Evolutionary conservation across 2,329 filamentous ascomycete genomes (phyloP).

Genomic region (Periconia macrospinosa): DNA sequence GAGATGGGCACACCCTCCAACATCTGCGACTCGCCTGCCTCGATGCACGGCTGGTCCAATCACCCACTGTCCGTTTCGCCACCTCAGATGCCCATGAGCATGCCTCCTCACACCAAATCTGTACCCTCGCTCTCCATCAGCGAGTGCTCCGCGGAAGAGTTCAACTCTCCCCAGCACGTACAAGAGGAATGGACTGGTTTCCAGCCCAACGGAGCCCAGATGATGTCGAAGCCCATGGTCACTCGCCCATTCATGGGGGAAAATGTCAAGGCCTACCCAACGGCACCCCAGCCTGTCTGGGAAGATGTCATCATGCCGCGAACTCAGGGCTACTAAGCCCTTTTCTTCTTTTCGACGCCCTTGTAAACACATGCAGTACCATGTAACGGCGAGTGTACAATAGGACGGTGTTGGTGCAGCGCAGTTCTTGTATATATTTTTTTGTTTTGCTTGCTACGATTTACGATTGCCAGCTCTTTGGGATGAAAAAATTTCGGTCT

Average conservation of each 20-base stretch:
- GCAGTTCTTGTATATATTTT: slow-evolving; percentile 26
- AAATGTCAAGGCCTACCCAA: slow-evolving; percentile 34
- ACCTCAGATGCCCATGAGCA: slow-evolving; percentile 12
- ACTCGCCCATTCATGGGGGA: slow-evolving; percentile 46
- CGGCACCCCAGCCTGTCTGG: slow-evolving; percentile 24
- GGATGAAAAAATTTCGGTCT: neutral
- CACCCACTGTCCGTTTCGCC: slow-evolving; percentile 18
- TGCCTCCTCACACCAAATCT: slow-evolving; percentile 16
- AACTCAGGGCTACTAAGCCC: neutral
- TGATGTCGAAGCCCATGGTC: slow-evolving; percentile 27
- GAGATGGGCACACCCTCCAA: slow-evolving; percentile 15
- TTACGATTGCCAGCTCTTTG: slow-evolving; percentile 3
- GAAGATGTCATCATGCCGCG: slow-evolving; percentile 53
- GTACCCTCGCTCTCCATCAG: slow-evolving; percentile 29
- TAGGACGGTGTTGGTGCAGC: slow-evolving; percentile 42
- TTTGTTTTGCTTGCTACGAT: neutral
- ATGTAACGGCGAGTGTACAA: slow-evolving; percentile 22
- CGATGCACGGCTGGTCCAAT: slow-evolving; percentile 21
- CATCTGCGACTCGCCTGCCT: slow-evolving; percentile 20
- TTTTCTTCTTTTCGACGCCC: neutral
- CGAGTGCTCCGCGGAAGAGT: slow-evolving; percentile 28
- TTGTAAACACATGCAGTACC: neutral
- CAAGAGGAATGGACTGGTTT: slow-evolving; percentile 54
- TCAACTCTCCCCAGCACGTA: slow-evolving; percentile 30
- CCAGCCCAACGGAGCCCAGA: slow-evolving; percentile 47